Base-by-base conservation (phyloP, 225 moss, liverwort and hornwort genomes). In the Sphagnum tenellum region DNA sequence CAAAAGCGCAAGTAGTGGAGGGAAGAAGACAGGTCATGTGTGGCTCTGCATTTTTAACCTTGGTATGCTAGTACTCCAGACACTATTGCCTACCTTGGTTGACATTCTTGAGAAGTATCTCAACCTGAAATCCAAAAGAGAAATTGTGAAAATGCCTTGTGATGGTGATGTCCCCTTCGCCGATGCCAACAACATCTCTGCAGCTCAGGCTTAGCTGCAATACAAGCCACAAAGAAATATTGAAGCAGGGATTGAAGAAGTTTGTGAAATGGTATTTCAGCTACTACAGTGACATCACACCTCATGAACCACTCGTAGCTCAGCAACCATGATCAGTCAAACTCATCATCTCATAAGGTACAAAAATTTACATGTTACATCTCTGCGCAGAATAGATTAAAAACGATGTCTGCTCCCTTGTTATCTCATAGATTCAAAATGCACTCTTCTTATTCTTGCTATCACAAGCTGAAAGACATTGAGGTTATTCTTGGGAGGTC, bases 71-170 rank as follows among this genome's bases (percentile, higher is more conserved):
- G 46, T 44, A 46, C 61, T 47, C 61, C 61, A 46, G 61, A 46
- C 6, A 61, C 61, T 44, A 47, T 61, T 45, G 29, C 61, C 61
- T 12, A 61, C 61, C 4, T 61, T 61, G 61, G 61, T 61, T 47
- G 61, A 61, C 61, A 61, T 61, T 44, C 61, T 61, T 3, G 61
- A 61, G 61, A 61, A 61, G 45, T 46, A 61, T 47, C 61, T 61
- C 4, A 44, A 46, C 8, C 8, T 45, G 45, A 61, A 61, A 47
- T 45, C 61, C 6, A 61, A 61, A 47, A 61, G 61, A 61, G 61
- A 61, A 6, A 61, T 61, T 47, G 47, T 61, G 7, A 61, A 48
- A 61, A 61, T 61, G 61, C 61, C 61, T 47, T 47, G 61, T 4
- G 47, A 61, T 46, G 61, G 61, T 48, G 61, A 61, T 44, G 61